Conservation (phyloP, 192 early-diverging fungal genomes). For the Tieghemiomyces parasiticus region DNA sequence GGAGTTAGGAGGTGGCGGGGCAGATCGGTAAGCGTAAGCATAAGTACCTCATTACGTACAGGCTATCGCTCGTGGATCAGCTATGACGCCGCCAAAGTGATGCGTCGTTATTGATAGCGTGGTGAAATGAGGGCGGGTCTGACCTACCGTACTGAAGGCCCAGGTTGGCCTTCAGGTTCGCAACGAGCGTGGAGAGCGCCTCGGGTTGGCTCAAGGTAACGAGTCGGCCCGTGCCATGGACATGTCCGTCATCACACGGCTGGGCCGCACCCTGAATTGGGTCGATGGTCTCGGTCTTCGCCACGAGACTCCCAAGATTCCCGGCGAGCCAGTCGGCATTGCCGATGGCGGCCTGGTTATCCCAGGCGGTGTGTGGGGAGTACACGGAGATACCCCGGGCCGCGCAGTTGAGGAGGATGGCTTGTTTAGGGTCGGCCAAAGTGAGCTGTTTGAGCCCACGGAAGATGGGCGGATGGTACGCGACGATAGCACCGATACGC, state of each 20-base stretch:
- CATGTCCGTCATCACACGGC: constrained; percentile 36
- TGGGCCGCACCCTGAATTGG: neutral
- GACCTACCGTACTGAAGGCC: constrained; percentile 43
- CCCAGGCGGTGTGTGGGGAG: constrained; percentile 83
- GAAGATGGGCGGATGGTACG: constrained; percentile 94
- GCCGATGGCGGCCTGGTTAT: constrained; percentile 61
- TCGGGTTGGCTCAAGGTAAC: constrained; percentile 38
- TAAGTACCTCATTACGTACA: too few species aligned
- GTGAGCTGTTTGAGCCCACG: constrained; percentile 59
- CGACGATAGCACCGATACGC: constrained; percentile 67
- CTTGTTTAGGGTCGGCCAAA: constrained; percentile 60
- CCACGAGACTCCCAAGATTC: constrained; percentile 31
- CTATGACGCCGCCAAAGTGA: too few species aligned
- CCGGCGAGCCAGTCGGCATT: constrained; percentile 85
- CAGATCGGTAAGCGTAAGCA: too few species aligned
- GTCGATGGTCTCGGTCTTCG: constrained; percentile 14
- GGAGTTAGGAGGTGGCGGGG: too few species aligned
- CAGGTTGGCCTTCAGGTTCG: constrained; percentile 44
- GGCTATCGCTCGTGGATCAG: too few species aligned
- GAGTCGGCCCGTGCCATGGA: constrained; percentile 45
- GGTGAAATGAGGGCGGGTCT: too few species aligned
- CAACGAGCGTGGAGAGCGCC: constrained; percentile 33
- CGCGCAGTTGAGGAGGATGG: constrained; percentile 62
- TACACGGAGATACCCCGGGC: constrained; percentile 78
- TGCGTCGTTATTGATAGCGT: too few species aligned